These are phyloP conservation scores for Monosporozyma aerobia DNA, from an alignment of 805 yeast species.

Conservation along the genomic window DNA sequence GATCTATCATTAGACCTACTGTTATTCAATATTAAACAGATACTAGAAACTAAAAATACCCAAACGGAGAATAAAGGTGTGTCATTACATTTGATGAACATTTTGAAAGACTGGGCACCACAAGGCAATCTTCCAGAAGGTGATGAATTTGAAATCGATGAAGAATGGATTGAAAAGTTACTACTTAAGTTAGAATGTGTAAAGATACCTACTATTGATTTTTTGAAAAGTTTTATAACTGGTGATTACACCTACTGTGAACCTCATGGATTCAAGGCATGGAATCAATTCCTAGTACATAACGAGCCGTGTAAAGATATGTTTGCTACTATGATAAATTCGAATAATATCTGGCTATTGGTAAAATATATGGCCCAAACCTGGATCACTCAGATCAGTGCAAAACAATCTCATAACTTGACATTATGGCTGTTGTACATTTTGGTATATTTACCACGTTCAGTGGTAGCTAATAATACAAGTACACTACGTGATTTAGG, in stretches of 20 bases:
- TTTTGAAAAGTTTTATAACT: slow-evolving; percentile 11
- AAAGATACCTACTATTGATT: slow-evolving; percentile 12
- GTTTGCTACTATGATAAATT: slow-evolving; percentile 10
- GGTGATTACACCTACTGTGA: slow-evolving; percentile 5
- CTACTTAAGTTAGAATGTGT: slow-evolving; percentile 7
- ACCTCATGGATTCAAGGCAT: slow-evolving; percentile 22
- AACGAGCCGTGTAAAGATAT: slow-evolving; percentile 22
- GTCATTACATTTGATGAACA: slow-evolving; percentile 10
- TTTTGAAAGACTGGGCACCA: slow-evolving; percentile 11
- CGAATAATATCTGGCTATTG: slow-evolving; percentile 17
- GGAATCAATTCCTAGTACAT: slow-evolving; percentile 21
- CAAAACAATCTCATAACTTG: slow-evolving; percentile 9
- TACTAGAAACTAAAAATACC: slow-evolving; percentile 5
- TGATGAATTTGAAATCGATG: slow-evolving; percentile 8
- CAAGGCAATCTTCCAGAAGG: background rate
- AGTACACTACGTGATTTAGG: slow-evolving; percentile 25
- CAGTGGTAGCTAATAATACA: slow-evolving; percentile 19
- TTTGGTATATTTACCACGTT: slow-evolving; percentile 19
- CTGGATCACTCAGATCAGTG: slow-evolving; percentile 20
- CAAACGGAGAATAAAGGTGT: slow-evolving; percentile 7
- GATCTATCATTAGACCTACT: slow-evolving; percentile 14
- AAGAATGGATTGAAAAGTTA: slow-evolving; percentile 15
- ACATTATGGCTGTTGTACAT: slow-evolving; percentile 22
- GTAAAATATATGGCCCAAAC: slow-evolving; percentile 21
- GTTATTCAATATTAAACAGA: slow-evolving; percentile 13